These are phyloP conservation scores for Rhodomyrtus tomentosa DNA, from an alignment of 345 rosid species.

Conservation along the genomic window DNA sequence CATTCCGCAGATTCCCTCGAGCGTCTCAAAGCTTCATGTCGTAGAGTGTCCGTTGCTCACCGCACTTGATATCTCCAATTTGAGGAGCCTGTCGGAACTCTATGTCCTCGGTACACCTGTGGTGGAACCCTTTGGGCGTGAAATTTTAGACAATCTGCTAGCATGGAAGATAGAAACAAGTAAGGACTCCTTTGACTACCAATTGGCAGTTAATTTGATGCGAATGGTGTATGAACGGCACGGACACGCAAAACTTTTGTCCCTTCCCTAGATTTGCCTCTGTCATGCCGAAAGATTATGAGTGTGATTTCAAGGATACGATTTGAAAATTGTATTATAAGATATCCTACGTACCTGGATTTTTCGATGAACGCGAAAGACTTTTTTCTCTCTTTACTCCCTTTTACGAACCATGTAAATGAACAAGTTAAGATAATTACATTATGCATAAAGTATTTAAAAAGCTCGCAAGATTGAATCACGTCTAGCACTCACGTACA, in stretches of 20 bases:
- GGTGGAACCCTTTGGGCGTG: too few relatives aligned
- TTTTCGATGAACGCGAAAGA: too few relatives aligned
- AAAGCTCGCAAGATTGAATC: background rate
- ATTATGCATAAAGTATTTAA: background rate
- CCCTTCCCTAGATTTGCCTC: background rate
- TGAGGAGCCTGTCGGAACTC: too few relatives aligned
- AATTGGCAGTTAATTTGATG: background rate
- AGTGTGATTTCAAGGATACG: background rate
- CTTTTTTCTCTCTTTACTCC: too few relatives aligned
- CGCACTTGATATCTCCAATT: too few relatives aligned
- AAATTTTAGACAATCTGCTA: background rate
- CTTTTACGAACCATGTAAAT: background rate
- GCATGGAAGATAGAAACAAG: background rate
- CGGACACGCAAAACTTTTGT: background rate
- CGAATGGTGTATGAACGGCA: background rate
- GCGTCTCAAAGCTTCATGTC: too few relatives aligned
- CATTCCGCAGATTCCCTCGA: too few relatives aligned
- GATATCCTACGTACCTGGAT: background rate
- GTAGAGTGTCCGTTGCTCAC: too few relatives aligned
- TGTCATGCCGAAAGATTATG: background rate
- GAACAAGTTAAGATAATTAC: background rate
- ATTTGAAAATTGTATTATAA: background rate
- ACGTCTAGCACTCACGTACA: background rate
- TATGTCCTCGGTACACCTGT: too few relatives aligned
- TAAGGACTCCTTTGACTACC: background rate